Evolutionary conservation across 257 asterid genomes (phyloP).

Genomic region (Solanum bulbocastanum): DNA sequence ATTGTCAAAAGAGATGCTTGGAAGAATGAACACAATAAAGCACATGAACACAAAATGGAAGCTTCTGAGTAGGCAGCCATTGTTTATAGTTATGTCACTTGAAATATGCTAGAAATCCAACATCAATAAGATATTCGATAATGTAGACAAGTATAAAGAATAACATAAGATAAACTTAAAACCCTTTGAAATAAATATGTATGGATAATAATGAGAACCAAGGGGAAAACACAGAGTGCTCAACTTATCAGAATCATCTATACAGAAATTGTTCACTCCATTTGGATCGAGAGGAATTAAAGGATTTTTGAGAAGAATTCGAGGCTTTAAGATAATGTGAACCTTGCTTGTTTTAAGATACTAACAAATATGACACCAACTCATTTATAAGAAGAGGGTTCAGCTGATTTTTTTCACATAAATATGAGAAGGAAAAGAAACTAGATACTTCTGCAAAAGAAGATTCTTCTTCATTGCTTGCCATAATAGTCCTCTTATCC

Average conservation of each 20-base stretch:
- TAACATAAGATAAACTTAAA: neutral
- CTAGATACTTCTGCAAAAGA: neutral
- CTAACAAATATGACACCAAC: neutral
- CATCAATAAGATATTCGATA: neutral
- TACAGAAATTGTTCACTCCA: too few relatives aligned
- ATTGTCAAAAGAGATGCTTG: neutral
- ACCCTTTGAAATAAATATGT: neutral
- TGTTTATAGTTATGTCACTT: neutral
- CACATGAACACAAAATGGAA: neutral
- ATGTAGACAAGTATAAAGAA: neutral
- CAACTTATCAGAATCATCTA: too few relatives aligned
- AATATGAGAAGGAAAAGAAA: neutral
- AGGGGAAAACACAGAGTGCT: too few relatives aligned
- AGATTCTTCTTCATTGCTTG: neutral
- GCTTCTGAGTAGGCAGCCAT: neutral
- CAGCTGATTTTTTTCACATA: neutral
- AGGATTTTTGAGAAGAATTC: too few relatives aligned
- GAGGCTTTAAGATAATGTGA: too few relatives aligned
- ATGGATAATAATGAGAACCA: too few relatives aligned
- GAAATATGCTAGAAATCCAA: neutral
- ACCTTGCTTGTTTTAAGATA: neutral
- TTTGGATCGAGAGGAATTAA: too few relatives aligned
- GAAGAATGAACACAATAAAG: neutral
- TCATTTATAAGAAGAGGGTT: neutral
- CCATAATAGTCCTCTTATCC: neutral